Percentiles rank a stretch among this genome's conserved stretches.
phyloP scores from a whole-genome alignment of 371 early-diverging fungal species.

The Blakeslea trispora region DNA sequence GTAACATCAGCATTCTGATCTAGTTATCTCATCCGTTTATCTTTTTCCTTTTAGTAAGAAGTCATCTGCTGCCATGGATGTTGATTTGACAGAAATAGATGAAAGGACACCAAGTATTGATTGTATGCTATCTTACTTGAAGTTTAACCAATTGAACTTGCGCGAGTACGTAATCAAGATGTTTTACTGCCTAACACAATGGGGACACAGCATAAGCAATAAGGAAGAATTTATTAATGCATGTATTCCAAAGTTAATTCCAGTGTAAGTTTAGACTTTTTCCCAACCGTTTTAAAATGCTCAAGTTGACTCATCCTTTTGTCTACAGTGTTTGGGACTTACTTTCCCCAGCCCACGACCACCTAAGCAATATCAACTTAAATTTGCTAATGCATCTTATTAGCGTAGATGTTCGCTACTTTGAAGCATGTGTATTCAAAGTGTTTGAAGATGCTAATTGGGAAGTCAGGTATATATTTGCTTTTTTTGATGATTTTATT shows the following conservation, averaged over 20 bases:
- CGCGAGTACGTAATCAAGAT: slow-evolving; percentile 39
- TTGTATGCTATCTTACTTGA: slow-evolving; percentile 38
- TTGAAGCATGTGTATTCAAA: slow-evolving; percentile 46
- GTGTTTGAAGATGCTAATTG: slow-evolving; percentile 49
- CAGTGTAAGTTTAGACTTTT: slow-evolving; percentile 34
- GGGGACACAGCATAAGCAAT: slow-evolving; percentile 42
- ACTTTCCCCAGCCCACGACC: slow-evolving; percentile 41
- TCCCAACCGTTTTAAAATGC: background rate
- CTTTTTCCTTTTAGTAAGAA: slow-evolving; percentile 27
- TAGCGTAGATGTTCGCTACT: slow-evolving; percentile 34
- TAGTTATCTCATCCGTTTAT: background rate
- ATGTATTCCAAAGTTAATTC: slow-evolving; percentile 37
- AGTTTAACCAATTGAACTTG: slow-evolving; percentile 39
- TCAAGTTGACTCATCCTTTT: background rate
- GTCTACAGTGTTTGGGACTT: slow-evolving; percentile 49
- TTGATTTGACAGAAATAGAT: slow-evolving; percentile 26
- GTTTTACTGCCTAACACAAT: slow-evolving; percentile 44
- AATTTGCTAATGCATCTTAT: slow-evolving; percentile 49
- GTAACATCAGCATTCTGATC: background rate
- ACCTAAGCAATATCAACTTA: slow-evolving; percentile 39
- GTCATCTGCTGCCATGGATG: slow-evolving; percentile 12
- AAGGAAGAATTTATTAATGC: slow-evolving; percentile 36
- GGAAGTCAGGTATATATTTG: slow-evolving; percentile 51
- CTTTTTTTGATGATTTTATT: background rate
- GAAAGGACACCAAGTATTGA: slow-evolving; percentile 36